A percentile compares a stretch with the other conserved stretches of the same genome.
Conservation (phyloP, 139 green algal species). For the Chlamydomonas urium region DNA sequence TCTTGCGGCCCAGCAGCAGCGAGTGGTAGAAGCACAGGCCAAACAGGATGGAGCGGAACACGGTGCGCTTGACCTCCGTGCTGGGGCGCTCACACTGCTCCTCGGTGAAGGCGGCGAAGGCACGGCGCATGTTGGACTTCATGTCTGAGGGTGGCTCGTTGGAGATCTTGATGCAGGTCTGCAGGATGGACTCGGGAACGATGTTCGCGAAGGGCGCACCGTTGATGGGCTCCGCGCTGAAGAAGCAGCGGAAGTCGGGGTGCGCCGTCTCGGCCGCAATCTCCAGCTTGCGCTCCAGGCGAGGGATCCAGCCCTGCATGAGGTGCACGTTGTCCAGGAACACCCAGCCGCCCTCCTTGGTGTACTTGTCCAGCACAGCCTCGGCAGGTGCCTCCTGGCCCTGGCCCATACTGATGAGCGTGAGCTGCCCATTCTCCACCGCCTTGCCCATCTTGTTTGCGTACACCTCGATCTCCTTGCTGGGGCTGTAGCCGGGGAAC, state of each 20-base stretch:
- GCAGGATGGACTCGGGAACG: conserved; percentile 78
- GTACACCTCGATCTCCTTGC: conserved; percentile 80
- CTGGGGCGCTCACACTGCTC: conserved; percentile 58
- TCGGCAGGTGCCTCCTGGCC: conserved; percentile 79
- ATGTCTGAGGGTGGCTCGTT: conserved; percentile 85
- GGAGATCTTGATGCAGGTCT: conserved; percentile 77
- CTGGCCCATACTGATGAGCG: conserved; percentile 82
- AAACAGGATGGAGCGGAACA: conserved; percentile 75
- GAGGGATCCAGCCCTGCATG: conserved; percentile 85
- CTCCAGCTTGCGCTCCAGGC: conserved; percentile 82
- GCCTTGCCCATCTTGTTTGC: conserved; percentile 64
- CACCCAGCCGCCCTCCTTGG: conserved; percentile 78
- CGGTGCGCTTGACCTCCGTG: conserved; percentile 58
- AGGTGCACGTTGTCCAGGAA: conserved; percentile 91
- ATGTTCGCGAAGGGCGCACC: conserved; percentile 75
- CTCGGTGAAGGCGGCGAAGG: conserved; percentile 66
- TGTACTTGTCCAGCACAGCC: conserved; percentile 80
- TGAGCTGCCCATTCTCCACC: conserved; percentile 72
- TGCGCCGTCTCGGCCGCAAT: conserved; percentile 72
- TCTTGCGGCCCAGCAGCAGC: conserved; percentile 84
- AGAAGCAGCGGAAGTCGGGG: conserved; percentile 86
- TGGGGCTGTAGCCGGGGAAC: conserved; percentile 82
- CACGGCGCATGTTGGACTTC: conserved; percentile 83
- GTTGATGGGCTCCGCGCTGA: conserved; percentile 85
- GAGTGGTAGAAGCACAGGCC: conserved; percentile 89